Conservation (phyloP, 176 grass and related monocot genomes). For the Triticum timopheevii region DNA sequence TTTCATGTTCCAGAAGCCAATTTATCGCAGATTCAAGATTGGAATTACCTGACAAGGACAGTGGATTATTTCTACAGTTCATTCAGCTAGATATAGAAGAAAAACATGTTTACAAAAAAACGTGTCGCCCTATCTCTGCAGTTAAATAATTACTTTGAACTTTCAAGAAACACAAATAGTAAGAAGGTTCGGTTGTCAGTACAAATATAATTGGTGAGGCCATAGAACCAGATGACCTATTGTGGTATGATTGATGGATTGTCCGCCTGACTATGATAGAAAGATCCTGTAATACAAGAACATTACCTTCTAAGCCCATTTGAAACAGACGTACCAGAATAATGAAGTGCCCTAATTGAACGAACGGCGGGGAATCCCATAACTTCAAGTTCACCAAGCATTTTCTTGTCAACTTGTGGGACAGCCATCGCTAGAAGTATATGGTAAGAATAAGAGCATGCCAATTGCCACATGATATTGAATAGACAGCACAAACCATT, state of each 20-base stretch:
- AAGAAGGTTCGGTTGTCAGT: background rate
- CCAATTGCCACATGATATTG: background rate
- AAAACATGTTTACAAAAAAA: constrained; percentile 20
- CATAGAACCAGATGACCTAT: background rate
- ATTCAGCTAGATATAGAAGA: constrained; percentile 5
- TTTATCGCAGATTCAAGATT: constrained; percentile 68
- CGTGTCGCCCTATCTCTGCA: background rate
- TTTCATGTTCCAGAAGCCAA: constrained; percentile 94
- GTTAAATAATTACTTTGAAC: background rate
- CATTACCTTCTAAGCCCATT: background rate
- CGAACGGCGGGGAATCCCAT: constrained; percentile 79
- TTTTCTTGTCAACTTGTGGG: constrained; percentile 68
- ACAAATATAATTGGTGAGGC: background rate
- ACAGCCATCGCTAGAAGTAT: constrained; percentile 56
- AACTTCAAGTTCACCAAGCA: constrained; percentile 71
- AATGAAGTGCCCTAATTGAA: constrained; percentile 83
- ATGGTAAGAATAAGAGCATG: background rate
- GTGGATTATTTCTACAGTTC: constrained; percentile 19
- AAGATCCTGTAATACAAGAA: constrained; percentile 2
- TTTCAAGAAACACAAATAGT: background rate
- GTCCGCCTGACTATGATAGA: background rate
- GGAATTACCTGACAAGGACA: constrained; percentile 59
- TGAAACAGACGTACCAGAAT: constrained; percentile 61
- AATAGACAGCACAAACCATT: constrained; percentile 1
- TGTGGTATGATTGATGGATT: background rate